Percentiles rank a stretch among this genome's conserved stretches.
phyloP scores from a whole-genome alignment of 1,284 basidiomycete species.

The Puccinia hordei region DNA sequence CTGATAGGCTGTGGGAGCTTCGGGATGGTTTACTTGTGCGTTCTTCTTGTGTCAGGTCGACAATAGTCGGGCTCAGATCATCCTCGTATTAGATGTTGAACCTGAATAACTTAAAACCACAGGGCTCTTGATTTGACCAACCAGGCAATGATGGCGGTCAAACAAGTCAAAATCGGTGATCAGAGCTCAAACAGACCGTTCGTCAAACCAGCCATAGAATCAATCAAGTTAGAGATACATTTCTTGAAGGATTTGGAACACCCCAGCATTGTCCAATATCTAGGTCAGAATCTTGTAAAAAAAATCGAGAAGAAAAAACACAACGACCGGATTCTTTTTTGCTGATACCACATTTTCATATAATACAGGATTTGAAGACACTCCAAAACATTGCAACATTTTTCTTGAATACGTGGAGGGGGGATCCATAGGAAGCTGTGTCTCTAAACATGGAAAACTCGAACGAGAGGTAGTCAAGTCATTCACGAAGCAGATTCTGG shows the following conservation, averaged over 20 bases:
- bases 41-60: neutral
- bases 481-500: constrained; percentile 88
- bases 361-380: constrained; percentile 75
- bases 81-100: neutral
- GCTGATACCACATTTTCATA: neutral
- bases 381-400: constrained; percentile 86
- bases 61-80: too few species aligned
- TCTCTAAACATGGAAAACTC: constrained; percentile 88
- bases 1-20: constrained; percentile 96
- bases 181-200: constrained; percentile 83
- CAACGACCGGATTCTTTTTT: neutral
- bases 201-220: constrained; percentile 86
- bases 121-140: constrained; percentile 90
- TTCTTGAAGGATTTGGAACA: constrained; percentile 95
- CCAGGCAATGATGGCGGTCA: constrained; percentile 98
- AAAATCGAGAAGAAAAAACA: constrained; percentile 51
- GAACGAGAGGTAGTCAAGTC: constrained; percentile 87
- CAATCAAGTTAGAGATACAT: constrained; percentile 89
- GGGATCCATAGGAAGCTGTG: constrained; percentile 88
- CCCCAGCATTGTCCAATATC: constrained; percentile 93
- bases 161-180: constrained; percentile 88
- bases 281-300: constrained; percentile 65
- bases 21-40: constrained; percentile 80
- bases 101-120: neutral
- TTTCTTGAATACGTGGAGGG: constrained; percentile 98